Evolutionary conservation across 2,329 filamentous ascomycete genomes (phyloP).

Genomic region (Plectosphaerella cucumerina): DNA sequence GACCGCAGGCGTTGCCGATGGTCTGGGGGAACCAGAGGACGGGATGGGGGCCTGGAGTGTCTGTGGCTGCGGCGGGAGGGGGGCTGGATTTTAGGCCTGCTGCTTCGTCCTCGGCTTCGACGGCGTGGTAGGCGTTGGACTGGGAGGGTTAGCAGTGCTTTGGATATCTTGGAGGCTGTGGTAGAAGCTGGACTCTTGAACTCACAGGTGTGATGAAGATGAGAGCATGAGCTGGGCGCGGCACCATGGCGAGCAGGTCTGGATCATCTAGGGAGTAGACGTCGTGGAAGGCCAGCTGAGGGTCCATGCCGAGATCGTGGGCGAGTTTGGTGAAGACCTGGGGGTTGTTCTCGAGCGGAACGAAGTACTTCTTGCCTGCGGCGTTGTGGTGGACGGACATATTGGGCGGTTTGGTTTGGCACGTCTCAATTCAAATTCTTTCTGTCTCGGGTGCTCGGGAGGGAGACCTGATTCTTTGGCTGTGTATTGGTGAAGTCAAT

Average conservation of each 20-base stretch:
- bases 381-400: slow-evolving; percentile 26
- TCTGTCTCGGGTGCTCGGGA: too few species aligned
- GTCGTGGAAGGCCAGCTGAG: slow-evolving; percentile 69
- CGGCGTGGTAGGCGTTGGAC: slow-evolving; percentile 22
- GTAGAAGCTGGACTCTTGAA: too few species aligned
- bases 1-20: slow-evolving; percentile 76
- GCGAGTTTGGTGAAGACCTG: slow-evolving; percentile 72
- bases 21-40: slow-evolving; percentile 84
- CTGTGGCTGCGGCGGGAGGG: slow-evolving; percentile 5
- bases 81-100: neutral
- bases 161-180: too few species aligned
- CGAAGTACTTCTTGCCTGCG: slow-evolving; percentile 28
- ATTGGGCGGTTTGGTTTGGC: neutral
- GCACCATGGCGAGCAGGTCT: slow-evolving; percentile 69
- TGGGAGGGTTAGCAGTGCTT: slow-evolving; percentile 37
- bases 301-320: slow-evolving; percentile 66
- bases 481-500: too few species aligned
- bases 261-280: slow-evolving; percentile 78
- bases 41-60: slow-evolving; percentile 45
- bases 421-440: neutral
- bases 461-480: too few species aligned
- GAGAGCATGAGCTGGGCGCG: slow-evolving; percentile 71
- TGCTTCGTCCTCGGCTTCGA: slow-evolving; percentile 6
- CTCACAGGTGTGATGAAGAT: slow-evolving; percentile 68
- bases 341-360: slow-evolving; percentile 59